Percentiles rank a stretch among this genome's conserved stretches.
Evolutionary conservation across 805 yeast genomes (phyloP).

Genomic region (Yamadazyma tumulicola): DNA sequence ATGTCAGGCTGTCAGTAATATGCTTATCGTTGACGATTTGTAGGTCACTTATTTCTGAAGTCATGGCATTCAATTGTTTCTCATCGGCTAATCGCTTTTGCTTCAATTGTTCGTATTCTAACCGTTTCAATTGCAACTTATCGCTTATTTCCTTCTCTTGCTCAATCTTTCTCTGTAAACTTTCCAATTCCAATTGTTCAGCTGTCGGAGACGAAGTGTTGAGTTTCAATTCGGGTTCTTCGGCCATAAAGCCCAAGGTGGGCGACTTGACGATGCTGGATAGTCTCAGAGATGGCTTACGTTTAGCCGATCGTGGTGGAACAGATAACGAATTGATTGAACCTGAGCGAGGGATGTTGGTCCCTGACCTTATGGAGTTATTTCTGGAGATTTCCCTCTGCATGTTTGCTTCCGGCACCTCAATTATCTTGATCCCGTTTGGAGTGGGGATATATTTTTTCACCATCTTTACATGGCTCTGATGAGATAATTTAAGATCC

Average conservation of each 20-base stretch:
- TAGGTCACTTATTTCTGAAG: conserved; percentile 4
- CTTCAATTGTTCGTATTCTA: conserved; percentile 34
- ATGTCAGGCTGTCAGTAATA: background rate
- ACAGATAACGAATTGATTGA: conserved; percentile 15
- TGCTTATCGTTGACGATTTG: background rate
- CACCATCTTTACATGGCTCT: conserved; percentile 39
- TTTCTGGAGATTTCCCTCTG: conserved; percentile 36
- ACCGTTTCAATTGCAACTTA: conserved; percentile 34
- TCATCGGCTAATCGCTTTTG: conserved; percentile 26
- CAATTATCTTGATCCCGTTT: conserved; percentile 64
- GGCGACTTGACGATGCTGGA: conserved; percentile 15
- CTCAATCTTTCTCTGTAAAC: conserved; percentile 33
- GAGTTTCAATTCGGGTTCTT: conserved; percentile 4
- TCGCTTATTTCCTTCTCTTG: conserved; percentile 37
- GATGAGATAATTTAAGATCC: conserved; percentile 32
- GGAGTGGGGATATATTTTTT: conserved; percentile 74
- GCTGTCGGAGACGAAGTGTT: background rate
- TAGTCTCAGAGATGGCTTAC: conserved; percentile 19
- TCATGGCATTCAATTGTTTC: conserved; percentile 16
- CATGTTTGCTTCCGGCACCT: conserved; percentile 54
- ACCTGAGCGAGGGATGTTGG: conserved; percentile 17
- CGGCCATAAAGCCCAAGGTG: conserved; percentile 5
- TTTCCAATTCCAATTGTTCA: conserved; percentile 23
- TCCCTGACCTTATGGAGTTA: conserved; percentile 36
- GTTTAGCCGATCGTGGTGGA: conserved; percentile 6